Base-by-base conservation (phyloP, 208 protist species). In the Naegleria gruberi region DNA sequence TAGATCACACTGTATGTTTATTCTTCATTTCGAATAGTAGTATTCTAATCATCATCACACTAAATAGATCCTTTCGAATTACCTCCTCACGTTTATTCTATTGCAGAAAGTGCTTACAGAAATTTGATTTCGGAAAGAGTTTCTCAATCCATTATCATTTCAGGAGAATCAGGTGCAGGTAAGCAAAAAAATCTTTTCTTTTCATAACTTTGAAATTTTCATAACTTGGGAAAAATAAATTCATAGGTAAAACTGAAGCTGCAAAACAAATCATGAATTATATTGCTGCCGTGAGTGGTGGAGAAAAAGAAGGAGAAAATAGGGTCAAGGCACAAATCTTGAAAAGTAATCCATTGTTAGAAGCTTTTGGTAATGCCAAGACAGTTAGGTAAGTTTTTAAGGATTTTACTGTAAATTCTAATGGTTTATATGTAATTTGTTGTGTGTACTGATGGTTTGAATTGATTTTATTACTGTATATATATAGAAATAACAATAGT, bases 231-330 rank as follows among this genome's bases (percentile, higher is more conserved):
- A 77, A 77, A 10, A 40, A 10, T 34, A 77, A 34, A 40, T 97
- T 97, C 41, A 97, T 97, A 17, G 97, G 98, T 73, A 99, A 99
- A 93, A 98, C 97, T 45, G 97, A 98, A 91, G 96, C 97, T 17
- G 96, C 96, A 23, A 99, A 99, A 93, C 94, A 97, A 87, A 98
- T 99, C 89, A 97, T 98, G 96, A 93, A 95, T 65, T 98, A 98
- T 93, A 95, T 98, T 89, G 95, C 97, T 7, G 94, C 94, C 46
- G 95, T 98, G 3, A 95, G 94, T 15, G 94, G 94, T 40, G 74
- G 74, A 19, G 94, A 97, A 84, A 95, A 92, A 42, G 91, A 90
- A 42, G 82, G 30, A 57, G 96, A 97, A 92, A 93, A 97, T 89
- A 91, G 91, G 41, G 95, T 99, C 4, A 98, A 98, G 90, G 91